These are phyloP conservation scores for Curvularia hawaiiensis DNA, from an alignment of 2,329 filamentous ascomycete species.

Conservation along the genomic window DNA sequence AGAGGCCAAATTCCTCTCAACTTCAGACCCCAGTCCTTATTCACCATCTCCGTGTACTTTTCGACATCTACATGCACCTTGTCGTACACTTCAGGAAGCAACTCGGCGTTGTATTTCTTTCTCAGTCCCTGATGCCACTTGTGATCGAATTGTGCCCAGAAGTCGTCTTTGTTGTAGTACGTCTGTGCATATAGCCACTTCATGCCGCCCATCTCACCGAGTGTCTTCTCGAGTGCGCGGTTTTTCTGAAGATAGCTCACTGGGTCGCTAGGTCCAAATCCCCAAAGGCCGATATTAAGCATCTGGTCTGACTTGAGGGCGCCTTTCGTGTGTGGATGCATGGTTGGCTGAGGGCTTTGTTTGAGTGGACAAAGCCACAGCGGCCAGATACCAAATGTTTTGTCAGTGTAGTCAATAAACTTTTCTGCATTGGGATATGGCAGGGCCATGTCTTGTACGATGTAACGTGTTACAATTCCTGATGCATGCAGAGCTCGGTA, in stretches of 20 bases:
- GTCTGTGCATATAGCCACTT: constrained; percentile 75
- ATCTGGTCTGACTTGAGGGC: constrained; percentile 44
- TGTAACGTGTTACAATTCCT: constrained; percentile 63
- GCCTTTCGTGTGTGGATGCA: constrained; percentile 43
- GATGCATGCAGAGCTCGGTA: constrained; percentile 69
- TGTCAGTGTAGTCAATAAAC: constrained; percentile 52
- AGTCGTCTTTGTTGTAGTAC: constrained; percentile 70
- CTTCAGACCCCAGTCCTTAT: constrained; percentile 32
- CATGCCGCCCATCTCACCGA: constrained; percentile 65
- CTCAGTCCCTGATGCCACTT: constrained; percentile 64
- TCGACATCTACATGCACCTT: constrained; percentile 62
- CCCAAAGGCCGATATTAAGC: constrained; percentile 73
- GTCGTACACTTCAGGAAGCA: constrained; percentile 69
- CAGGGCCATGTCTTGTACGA: constrained; percentile 67
- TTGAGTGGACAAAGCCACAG: constrained; percentile 56
- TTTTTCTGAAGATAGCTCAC: constrained; percentile 59
- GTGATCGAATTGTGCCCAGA: constrained; percentile 68
- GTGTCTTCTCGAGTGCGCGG: constrained; percentile 63
- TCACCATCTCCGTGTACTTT: constrained; percentile 34
- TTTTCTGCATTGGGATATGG: constrained; percentile 51
- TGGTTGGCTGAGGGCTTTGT: constrained; percentile 40
- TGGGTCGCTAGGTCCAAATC: constrained; percentile 62
- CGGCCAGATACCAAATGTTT: constrained; percentile 51
- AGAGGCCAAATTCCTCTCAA: constrained; percentile 44
- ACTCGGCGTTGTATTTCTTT: constrained; percentile 62